Evolutionary conservation across 2,329 filamentous ascomycete species (phyloP).

Genomic region (Dactylellina leptospora): DNA sequence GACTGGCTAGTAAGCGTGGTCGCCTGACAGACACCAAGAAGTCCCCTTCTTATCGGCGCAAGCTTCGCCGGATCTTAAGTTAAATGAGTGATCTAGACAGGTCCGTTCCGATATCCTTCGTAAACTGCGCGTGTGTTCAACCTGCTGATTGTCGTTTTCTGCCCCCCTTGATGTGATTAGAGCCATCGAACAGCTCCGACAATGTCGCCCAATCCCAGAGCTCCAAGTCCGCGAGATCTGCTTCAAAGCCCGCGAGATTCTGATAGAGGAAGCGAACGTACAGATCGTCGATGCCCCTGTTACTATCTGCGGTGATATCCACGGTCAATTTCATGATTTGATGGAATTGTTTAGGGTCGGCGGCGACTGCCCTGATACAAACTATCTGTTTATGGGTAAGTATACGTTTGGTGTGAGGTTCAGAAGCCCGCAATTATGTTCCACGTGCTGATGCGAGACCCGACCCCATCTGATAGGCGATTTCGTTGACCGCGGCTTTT

Average conservation of each 20-base stretch:
- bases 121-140: not conserved
- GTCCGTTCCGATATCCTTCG: constrained; percentile 64
- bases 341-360: constrained; percentile 97
- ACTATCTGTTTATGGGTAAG: constrained; percentile 93
- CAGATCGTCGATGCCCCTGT: constrained; percentile 94
- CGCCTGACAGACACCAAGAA: constrained; percentile 34
- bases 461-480: too few relatives aligned
- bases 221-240: constrained; percentile 94
- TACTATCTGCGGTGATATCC: constrained; percentile 96
- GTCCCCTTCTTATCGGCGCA: constrained; percentile 47
- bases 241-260: constrained; percentile 92
- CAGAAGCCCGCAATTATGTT: too few relatives aligned
- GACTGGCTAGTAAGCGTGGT: constrained; percentile 40
- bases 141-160: not conserved
- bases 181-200: constrained; percentile 92
- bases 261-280: constrained; percentile 98
- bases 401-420: too few relatives aligned
- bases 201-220: constrained; percentile 95
- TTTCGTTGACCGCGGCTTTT: constrained; percentile 97
- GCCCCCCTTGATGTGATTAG: constrained; percentile 63
- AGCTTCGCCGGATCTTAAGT: constrained; percentile 57
- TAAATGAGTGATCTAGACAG: constrained; percentile 92
- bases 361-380: constrained; percentile 92
- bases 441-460: too few relatives aligned
- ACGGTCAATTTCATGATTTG: constrained; percentile 94